Conservation (phyloP, 768 basidiomycete species). For the Omphalotus guepiniiformis region DNA sequence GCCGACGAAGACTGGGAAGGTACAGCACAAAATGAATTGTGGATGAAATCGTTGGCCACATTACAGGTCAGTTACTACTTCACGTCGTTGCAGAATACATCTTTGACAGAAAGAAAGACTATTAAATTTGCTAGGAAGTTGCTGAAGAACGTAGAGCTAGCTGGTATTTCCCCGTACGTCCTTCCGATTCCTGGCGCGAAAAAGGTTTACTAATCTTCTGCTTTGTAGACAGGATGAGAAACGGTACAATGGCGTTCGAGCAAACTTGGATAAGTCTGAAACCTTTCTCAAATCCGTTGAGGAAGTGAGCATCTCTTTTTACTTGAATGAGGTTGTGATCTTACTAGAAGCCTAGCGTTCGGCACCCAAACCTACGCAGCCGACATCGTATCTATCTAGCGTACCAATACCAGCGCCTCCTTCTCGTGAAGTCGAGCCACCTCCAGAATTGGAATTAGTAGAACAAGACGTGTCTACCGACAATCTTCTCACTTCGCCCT, state of each 20-base stretch:
- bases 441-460: conserved; percentile 11
- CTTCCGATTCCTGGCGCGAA: not conserved
- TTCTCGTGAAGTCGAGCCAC: conserved; percentile 3
- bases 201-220: not conserved
- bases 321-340: not conserved
- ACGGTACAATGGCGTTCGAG: conserved; percentile 42
- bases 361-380: conserved; percentile 35
- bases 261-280: conserved; percentile 55
- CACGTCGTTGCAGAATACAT: not conserved
- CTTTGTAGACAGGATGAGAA: conserved; percentile 39
- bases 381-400: conserved; percentile 47
- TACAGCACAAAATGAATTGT: conserved; percentile 27
- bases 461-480: conserved; percentile 20
- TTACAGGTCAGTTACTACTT: conserved; percentile 44
- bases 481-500: conserved; percentile 37
- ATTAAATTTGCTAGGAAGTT: conserved; percentile 55
- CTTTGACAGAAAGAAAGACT: conserved; percentile 32
- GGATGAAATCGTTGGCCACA: conserved; percentile 52
- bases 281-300: conserved; percentile 46
- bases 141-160: conserved; percentile 53
- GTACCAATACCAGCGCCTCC: conserved; percentile 41
- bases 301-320: conserved; percentile 34
- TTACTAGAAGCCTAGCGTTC: conserved; percentile 37
- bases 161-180: conserved; percentile 41
- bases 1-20: conserved; percentile 35